A percentile compares a stretch with the other conserved stretches of the same genome.
Conservation (phyloP, 805 yeast species). For the Clavispora vitiphila region DNA sequence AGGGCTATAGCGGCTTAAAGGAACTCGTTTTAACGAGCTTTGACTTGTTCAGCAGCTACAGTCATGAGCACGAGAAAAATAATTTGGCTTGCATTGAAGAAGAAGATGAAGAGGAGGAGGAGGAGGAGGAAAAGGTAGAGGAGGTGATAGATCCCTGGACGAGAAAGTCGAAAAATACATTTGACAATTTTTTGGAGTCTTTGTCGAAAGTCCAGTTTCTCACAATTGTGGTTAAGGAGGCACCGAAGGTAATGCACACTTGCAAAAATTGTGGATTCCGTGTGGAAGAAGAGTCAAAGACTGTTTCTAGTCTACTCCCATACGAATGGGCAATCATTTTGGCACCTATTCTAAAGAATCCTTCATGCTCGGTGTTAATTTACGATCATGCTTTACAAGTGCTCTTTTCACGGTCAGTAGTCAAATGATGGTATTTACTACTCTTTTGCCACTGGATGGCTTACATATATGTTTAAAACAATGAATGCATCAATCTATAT, state of each 20-base stretch:
- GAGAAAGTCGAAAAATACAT: constrained; percentile 18
- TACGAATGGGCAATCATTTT: constrained; percentile 18
- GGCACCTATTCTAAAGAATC: constrained; percentile 13
- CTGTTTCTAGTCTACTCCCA: constrained; percentile 7
- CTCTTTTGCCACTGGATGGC: too few species aligned
- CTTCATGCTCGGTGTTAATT: constrained; percentile 11
- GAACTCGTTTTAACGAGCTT: constrained; percentile 27
- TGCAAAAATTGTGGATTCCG: constrained; percentile 33
- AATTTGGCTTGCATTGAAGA: not conserved
- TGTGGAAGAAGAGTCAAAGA: constrained; percentile 8
- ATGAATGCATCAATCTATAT: too few species aligned
- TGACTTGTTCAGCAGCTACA: constrained; percentile 20
- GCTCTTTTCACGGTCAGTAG: constrained; percentile 7
- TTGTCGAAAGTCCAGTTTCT: constrained; percentile 20
- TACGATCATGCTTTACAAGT: constrained; percentile 11
- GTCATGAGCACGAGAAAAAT: constrained; percentile 12
- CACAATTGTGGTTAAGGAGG: constrained; percentile 21
- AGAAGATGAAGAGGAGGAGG: constrained; percentile 4
- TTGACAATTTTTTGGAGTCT: constrained; percentile 17
- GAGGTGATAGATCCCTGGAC: constrained; percentile 15
- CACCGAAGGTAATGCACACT: constrained; percentile 18
- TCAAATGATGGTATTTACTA: not conserved
- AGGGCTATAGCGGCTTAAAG: constrained; percentile 24
- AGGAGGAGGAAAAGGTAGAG: constrained; percentile 9
- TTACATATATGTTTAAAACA: not conserved